phyloP scores from a whole-genome alignment of 2,329 filamentous ascomycete species.

The Phialocephala subalpina region DNA sequence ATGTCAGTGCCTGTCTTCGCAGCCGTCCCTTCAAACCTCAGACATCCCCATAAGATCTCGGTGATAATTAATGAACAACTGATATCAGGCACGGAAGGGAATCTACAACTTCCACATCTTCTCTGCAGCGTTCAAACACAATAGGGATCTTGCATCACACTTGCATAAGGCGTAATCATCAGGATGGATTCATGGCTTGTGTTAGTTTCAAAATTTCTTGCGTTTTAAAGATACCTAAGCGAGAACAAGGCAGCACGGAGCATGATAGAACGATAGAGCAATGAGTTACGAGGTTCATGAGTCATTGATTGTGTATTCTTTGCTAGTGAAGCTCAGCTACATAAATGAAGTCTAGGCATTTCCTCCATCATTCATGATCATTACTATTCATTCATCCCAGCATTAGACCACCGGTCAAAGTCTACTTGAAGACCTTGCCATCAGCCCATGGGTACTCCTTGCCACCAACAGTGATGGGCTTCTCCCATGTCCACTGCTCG shows the following conservation, averaged over 20 bases:
- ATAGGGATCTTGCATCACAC: too few species aligned
- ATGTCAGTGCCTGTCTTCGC: constrained; percentile 70
- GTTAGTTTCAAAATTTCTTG: background rate
- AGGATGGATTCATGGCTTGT: background rate
- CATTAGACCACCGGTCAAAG: constrained; percentile 34
- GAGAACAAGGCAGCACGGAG: background rate
- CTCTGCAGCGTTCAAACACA: background rate
- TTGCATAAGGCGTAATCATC: background rate
- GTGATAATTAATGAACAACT: background rate
- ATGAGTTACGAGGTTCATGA: background rate
- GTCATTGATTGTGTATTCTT: background rate
- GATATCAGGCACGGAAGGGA: background rate
- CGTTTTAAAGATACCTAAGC: constrained; percentile 1
- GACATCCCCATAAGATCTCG: background rate
- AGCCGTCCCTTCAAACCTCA: constrained; percentile 53
- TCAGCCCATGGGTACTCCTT: constrained; percentile 90
- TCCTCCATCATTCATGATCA: constrained; percentile 32
- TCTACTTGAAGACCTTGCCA: constrained; percentile 99
- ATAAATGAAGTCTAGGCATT: constrained; percentile 16
- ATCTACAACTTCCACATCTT: background rate
- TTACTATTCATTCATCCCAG: constrained; percentile 31
- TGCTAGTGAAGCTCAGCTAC: constrained; percentile 3
- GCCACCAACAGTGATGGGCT: constrained; percentile 78
- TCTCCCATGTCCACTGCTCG: constrained; percentile 92
- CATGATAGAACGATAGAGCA: background rate